Evolutionary conservation across 306 rosid species (phyloP).

Genomic region (Malus sylvestris): DNA sequence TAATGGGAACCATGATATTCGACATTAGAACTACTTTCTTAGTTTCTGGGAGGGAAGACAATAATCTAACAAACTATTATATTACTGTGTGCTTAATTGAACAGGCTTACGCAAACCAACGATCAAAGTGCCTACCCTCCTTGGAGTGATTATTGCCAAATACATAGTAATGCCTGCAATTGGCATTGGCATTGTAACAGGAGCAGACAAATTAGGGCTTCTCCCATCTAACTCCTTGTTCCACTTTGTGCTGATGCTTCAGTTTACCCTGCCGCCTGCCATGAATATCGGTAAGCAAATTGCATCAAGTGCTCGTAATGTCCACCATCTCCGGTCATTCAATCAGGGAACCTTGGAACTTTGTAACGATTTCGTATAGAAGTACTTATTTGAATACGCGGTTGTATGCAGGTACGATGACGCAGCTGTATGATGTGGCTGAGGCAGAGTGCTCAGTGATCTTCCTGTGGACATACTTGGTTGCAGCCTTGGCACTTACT

Average conservation of each 20-base stretch:
- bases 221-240: constrained; percentile 67
- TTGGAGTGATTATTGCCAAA: constrained; percentile 33
- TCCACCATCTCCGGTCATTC: background rate
- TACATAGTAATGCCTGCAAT: constrained; percentile 47
- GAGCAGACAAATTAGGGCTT: constrained; percentile 42
- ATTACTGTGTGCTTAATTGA: background rate
- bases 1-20: background rate
- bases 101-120: constrained; percentile 57
- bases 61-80: background rate
- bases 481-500: constrained; percentile 63
- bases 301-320: background rate
- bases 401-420: constrained; percentile 55
- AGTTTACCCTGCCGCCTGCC: constrained; percentile 87
- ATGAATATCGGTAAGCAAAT: constrained; percentile 65
- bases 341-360: background rate
- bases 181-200: constrained; percentile 56
- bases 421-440: constrained; percentile 74
- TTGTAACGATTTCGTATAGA: background rate
- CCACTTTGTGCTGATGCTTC: constrained; percentile 62
- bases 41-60: background rate
- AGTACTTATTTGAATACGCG: background rate
- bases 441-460: constrained; percentile 89
- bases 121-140: constrained; percentile 29
- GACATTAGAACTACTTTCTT: background rate
- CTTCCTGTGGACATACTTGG: constrained; percentile 68